A percentile compares a stretch with the other conserved stretches of the same genome.
These are phyloP conservation scores for Flaveria robusta DNA, from an alignment of 129 eudicot genomes.

Conservation along the genomic window DNA sequence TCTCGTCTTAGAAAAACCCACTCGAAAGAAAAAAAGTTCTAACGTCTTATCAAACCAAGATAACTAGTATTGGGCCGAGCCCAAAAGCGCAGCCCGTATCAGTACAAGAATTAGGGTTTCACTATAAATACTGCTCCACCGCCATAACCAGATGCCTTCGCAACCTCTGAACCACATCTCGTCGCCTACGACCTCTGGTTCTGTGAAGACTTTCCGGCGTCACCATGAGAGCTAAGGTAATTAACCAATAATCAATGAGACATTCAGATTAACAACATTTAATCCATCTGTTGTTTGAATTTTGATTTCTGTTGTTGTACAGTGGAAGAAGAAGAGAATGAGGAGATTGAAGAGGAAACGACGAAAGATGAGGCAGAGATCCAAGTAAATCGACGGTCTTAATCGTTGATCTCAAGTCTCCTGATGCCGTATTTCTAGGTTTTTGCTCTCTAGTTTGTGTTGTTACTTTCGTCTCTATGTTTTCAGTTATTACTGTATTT, in stretches of 20 bases:
- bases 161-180: background rate
- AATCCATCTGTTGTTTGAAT: background rate
- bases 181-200: background rate
- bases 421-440: background rate
- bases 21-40: too few relatives aligned
- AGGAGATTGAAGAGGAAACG: slow-evolving; percentile 70
- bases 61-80: too few relatives aligned
- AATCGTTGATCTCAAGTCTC: too few relatives aligned
- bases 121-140: background rate
- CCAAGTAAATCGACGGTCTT: slow-evolving; percentile 30
- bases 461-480: background rate
- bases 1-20: too few relatives aligned
- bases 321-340: slow-evolving; percentile 69
- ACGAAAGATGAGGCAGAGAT: slow-evolving; percentile 67
- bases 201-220: background rate
- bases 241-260: too few relatives aligned
- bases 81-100: background rate
- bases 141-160: background rate
- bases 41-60: too few relatives aligned
- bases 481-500: background rate
- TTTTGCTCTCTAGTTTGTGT: background rate
- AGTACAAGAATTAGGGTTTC: background rate
- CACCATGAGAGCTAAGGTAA: slow-evolving; percentile 12
- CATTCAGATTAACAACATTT: background rate
- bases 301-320: background rate